Conservation (phyloP, 1,139 yeast genomes). For the Maudiozyma humilis region DNA sequence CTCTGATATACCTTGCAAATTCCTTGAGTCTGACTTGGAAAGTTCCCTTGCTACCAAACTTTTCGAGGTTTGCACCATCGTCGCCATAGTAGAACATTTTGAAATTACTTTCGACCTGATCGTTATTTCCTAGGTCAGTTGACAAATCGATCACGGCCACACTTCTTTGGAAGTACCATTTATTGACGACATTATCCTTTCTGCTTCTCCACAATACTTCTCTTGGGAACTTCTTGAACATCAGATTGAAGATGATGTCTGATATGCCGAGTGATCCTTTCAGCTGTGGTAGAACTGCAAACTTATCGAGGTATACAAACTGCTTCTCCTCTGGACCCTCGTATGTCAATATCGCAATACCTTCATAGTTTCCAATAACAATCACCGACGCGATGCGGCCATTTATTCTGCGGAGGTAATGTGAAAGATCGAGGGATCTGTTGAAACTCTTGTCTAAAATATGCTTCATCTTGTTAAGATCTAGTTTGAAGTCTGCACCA, state of each 20-base stretch:
- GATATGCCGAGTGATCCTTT: constrained; percentile 94
- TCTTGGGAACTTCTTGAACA: constrained; percentile 57
- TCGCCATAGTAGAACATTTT: constrained; percentile 30
- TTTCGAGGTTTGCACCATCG: constrained; percentile 14
- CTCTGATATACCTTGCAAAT: constrained; percentile 27
- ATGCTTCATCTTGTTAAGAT: constrained; percentile 46
- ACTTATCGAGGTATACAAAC: constrained; percentile 75
- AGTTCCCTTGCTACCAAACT: constrained; percentile 11
- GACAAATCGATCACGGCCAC: constrained; percentile 46
- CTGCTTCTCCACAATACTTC: constrained; percentile 89
- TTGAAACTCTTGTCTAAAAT: constrained; percentile 78
- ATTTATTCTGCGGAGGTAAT: constrained; percentile 58
- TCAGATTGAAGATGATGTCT: constrained; percentile 78
- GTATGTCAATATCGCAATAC: constrained; percentile 86
- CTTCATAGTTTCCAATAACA: constrained; percentile 90
- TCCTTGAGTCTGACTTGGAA: constrained; percentile 18
- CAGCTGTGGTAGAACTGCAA: constrained; percentile 73
- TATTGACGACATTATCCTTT: constrained; percentile 78
- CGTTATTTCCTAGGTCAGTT: constrained; percentile 32
- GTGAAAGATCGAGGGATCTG: constrained; percentile 51
- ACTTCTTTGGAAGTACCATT: constrained; percentile 94
- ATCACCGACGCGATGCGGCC: constrained; percentile 65
- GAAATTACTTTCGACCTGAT: constrained; percentile 26
- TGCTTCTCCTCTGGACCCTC: constrained; percentile 37
- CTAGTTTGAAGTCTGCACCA: constrained; percentile 33